Conservation (phyloP, 2,329 filamentous ascomycete genomes). For the Pseudogymnoascus sp. region DNA sequence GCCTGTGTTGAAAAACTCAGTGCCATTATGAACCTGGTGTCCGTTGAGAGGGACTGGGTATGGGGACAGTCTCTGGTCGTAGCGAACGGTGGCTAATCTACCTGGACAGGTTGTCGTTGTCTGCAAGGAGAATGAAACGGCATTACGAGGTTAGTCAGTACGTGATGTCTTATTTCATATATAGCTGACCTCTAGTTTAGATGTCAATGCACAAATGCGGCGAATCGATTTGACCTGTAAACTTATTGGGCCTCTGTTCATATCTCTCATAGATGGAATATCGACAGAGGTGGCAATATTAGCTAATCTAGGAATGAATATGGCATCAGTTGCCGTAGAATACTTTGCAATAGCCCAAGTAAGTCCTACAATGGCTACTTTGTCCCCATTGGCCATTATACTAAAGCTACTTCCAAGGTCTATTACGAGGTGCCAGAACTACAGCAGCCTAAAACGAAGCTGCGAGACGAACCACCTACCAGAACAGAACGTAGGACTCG, state of each 20-base stretch:
- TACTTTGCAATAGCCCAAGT: conserved; percentile 12
- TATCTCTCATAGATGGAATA: conserved; percentile 39
- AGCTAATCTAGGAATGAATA: conserved; percentile 42
- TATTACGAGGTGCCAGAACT: conserved; percentile 21
- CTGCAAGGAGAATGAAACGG: conserved; percentile 32
- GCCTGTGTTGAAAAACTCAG: conserved; percentile 63
- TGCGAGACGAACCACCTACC: not conserved
- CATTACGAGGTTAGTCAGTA: conserved; percentile 13
- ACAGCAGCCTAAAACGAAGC: not conserved
- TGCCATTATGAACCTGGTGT: conserved; percentile 56
- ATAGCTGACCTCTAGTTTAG: conserved; percentile 18
- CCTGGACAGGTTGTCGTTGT: conserved; percentile 39
- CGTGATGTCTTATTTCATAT: not conserved
- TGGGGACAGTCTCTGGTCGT: not conserved
- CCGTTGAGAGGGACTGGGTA: conserved; percentile 63
- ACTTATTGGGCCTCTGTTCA: conserved; percentile 43
- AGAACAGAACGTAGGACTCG: not conserved
- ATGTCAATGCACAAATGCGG: conserved; percentile 50
- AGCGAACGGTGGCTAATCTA: not conserved
- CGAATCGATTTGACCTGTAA: conserved; percentile 53
- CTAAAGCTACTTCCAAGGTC: conserved; percentile 14
- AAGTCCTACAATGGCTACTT: not conserved
- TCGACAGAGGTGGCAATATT: conserved; percentile 42
- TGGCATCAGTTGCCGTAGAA: conserved; percentile 34
- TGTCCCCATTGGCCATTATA: not conserved